Percentiles rank a stretch among this genome's conserved stretches.
These are phyloP conservation scores for Neodidymelliopsis sp. DNA, from an alignment of 2,329 filamentous ascomycete species.

Conservation along the genomic window DNA sequence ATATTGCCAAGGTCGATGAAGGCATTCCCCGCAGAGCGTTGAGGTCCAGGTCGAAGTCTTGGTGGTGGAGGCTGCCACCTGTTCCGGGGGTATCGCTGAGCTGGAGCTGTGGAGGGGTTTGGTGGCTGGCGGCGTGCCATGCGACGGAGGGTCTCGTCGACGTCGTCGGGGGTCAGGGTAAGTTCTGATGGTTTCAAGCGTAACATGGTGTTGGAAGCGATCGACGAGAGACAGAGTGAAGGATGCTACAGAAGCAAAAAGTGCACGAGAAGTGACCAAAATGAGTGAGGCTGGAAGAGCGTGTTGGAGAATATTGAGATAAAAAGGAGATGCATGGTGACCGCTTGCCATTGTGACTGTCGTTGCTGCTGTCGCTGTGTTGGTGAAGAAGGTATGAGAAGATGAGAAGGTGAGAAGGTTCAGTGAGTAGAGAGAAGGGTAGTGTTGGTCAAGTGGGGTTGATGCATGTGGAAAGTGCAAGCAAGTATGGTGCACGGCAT, in stretches of 20 bases:
- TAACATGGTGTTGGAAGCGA: slow-evolving; percentile 37
- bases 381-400: neutral
- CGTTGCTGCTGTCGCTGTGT: neutral
- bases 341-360: slow-evolving; percentile 3
- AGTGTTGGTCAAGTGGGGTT: no score
- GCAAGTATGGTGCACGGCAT: no score
- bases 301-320: neutral
- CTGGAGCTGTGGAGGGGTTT: slow-evolving; percentile 2
- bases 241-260: slow-evolving; percentile 25
- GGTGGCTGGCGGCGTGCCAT: slow-evolving; percentile 35
- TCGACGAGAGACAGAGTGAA: slow-evolving; percentile 18
- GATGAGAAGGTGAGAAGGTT: no score
- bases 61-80: slow-evolving; percentile 24
- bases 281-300: neutral
- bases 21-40: slow-evolving; percentile 41
- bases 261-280: slow-evolving; percentile 7
- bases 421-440: no score
- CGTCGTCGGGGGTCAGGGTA: slow-evolving; percentile 45
- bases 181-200: slow-evolving; percentile 48
- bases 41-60: slow-evolving; percentile 38
- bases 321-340: neutral
- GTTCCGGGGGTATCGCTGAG: slow-evolving; percentile 7
- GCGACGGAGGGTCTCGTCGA: slow-evolving; percentile 45
- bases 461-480: no score
- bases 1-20: slow-evolving; percentile 35